Evolutionary conservation across 2,329 filamentous ascomycete genomes (phyloP).

Genomic region (Cladosporium sphaerospermum): DNA sequence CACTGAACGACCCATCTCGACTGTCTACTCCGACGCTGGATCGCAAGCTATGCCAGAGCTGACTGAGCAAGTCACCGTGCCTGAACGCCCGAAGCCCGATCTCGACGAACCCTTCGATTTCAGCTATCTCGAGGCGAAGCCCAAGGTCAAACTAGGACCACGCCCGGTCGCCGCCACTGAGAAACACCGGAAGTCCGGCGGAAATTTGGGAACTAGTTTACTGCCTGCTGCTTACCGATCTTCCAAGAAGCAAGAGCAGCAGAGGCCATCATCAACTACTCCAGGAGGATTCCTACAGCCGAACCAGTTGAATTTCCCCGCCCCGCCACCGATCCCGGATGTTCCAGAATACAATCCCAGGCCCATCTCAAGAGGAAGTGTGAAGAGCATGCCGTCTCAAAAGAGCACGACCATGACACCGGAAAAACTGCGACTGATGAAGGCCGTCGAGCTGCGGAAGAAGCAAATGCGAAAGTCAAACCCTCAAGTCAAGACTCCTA

Average conservation of each 20-base stretch:
- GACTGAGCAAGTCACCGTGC: not conserved
- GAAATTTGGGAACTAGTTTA: slow-evolving; percentile 39
- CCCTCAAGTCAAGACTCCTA: slow-evolving; percentile 9
- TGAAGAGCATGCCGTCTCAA: slow-evolving; percentile 40
- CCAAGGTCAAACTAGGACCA: slow-evolving; percentile 84
- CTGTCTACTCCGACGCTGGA: not conserved
- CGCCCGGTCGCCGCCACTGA: slow-evolving; percentile 35
- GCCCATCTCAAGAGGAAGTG: slow-evolving; percentile 30
- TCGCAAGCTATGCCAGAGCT: not conserved
- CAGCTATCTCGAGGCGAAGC: slow-evolving; percentile 51
- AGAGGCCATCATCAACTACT: slow-evolving; percentile 33
- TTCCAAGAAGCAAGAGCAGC: slow-evolving; percentile 25
- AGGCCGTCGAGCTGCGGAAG: slow-evolving; percentile 83
- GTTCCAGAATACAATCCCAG: slow-evolving; percentile 27
- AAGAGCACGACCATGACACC: slow-evolving; percentile 56
- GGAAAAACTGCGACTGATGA: slow-evolving; percentile 89
- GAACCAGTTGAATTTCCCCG: not conserved
- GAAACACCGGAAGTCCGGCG: slow-evolving; percentile 3
- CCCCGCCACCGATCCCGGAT: slow-evolving; percentile 32
- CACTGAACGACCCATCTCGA: not conserved
- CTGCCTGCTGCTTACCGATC: slow-evolving; percentile 24
- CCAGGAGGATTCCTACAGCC: slow-evolving; percentile 14
- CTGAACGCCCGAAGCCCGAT: slow-evolving; percentile 32
- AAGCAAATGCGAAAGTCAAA: slow-evolving; percentile 55
- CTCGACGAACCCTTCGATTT: slow-evolving; percentile 36